These are phyloP conservation scores for Pneumocystis sp. DNA, from an alignment of 1,139 yeast genomes.

Conservation along the genomic window DNA sequence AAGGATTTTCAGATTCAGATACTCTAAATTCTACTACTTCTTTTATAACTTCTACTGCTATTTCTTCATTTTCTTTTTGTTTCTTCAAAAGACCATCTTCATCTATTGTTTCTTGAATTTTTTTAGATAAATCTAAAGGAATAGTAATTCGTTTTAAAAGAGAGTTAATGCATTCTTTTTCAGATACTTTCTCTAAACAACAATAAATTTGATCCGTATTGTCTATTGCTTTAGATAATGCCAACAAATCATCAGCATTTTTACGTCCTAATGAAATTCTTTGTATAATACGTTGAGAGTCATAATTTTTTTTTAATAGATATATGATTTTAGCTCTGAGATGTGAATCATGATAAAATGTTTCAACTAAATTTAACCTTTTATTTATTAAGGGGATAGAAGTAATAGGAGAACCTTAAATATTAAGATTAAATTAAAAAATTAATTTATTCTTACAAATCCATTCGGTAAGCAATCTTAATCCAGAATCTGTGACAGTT, in stretches of 20 bases:
- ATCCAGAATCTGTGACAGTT: conserved; percentile 70
- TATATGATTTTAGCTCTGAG: conserved; percentile 26
- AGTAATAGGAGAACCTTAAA: conserved; percentile 49
- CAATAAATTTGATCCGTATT: conserved; percentile 18
- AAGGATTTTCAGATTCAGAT: background rate
- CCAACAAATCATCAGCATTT: conserved; percentile 32
- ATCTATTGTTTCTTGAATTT: conserved; percentile 22
- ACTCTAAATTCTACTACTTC: background rate
- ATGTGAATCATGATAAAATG: conserved; percentile 32
- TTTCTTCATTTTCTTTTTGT: conserved; percentile 14
- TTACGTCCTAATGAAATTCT: conserved; percentile 34
- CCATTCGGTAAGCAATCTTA: conserved; percentile 68
- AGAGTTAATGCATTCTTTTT: background rate
- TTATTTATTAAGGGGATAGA: conserved; percentile 38
- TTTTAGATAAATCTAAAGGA: conserved; percentile 17
- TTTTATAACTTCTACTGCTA: conserved; percentile 12
- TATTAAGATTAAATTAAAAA: background rate
- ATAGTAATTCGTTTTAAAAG: conserved; percentile 13
- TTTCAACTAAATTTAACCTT: conserved; percentile 49
- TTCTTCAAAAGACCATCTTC: conserved; percentile 18
- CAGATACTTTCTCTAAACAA: conserved; percentile 6
- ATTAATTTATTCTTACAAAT: conserved; percentile 23
- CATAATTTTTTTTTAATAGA: conserved; percentile 31
- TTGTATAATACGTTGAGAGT: conserved; percentile 42
- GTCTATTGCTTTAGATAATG: conserved; percentile 30